Percentiles rank a stretch among this genome's conserved stretches.
Conservation (phyloP, 2,329 filamentous ascomycete species). For the Daldinia sp. region DNA sequence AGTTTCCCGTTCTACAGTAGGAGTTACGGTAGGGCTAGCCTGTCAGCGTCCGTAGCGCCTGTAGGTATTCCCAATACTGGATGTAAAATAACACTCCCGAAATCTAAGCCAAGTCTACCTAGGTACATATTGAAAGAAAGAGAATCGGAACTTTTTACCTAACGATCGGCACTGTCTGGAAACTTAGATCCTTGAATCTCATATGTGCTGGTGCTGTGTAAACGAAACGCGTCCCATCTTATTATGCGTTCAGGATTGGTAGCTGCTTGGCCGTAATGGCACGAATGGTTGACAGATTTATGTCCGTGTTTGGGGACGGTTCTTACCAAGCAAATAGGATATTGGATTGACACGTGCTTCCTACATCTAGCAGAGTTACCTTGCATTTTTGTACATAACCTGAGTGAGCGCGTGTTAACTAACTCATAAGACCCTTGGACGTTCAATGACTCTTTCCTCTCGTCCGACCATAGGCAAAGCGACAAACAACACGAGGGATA, state of each 20-base stretch:
- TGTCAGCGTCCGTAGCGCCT: conserved; percentile 18
- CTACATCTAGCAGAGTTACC: conserved; percentile 12
- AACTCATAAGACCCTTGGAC: conserved; percentile 2
- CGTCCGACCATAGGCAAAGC: background rate
- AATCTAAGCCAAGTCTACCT: background rate
- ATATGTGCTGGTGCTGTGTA: background rate
- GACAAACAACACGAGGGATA: background rate
- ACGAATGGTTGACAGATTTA: background rate
- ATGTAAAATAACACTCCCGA: background rate
- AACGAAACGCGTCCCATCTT: background rate
- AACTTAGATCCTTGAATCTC: background rate
- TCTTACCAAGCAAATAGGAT: conserved; percentile 5
- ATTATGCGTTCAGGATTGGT: background rate
- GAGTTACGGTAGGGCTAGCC: conserved; percentile 28
- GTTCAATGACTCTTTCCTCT: conserved; percentile 7
- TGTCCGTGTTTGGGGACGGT: background rate
- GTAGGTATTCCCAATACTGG: background rate
- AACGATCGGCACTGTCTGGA: conserved; percentile 17
- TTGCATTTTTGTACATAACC: conserved; percentile 20
- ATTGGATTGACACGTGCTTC: conserved; percentile 15
- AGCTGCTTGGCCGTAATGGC: background rate
- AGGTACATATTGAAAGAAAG: background rate
- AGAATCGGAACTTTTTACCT: conserved; percentile 10
- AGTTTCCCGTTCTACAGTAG: conserved; percentile 7
- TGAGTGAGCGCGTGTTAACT: background rate